A percentile compares a stretch with the other conserved stretches of the same genome.
phyloP scores from a whole-genome alignment of 75 land plant genomes.

The Isoetes taiwanensis region DNA sequence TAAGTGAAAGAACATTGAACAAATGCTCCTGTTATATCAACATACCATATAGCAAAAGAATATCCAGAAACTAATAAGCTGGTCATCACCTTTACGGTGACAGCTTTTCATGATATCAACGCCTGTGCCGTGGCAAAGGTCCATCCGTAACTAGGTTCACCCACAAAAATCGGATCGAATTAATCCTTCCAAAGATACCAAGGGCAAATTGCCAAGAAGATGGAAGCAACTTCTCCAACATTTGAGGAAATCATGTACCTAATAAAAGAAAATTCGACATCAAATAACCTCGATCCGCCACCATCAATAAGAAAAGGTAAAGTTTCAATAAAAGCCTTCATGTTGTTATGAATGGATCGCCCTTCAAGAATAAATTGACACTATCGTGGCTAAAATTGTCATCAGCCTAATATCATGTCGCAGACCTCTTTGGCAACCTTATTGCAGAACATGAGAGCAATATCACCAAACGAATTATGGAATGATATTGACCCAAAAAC shows the following conservation, averaged over 20 bases:
- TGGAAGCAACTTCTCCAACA: constrained; percentile 1
- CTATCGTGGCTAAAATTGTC: constrained; percentile 27
- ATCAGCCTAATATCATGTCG: constrained; percentile 28
- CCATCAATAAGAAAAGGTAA: constrained; percentile 24
- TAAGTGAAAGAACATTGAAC: no score
- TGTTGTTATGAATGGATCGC: constrained; percentile 28
- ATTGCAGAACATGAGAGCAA: no score
- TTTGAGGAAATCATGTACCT: constrained; percentile 7
- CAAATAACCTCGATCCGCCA: no score
- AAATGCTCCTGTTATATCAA: no score
- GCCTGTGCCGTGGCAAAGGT: not conserved
- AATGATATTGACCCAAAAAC: no score
- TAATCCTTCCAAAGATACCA: not conserved
- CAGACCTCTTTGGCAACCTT: constrained; percentile 32
- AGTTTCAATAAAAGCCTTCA: constrained; percentile 35
- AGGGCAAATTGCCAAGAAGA: not conserved
- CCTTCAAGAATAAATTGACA: constrained; percentile 19
- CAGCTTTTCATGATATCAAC: not conserved
- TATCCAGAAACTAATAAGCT: no score
- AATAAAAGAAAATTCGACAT: not conserved
- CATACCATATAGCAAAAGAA: no score
- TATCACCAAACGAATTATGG: no score
- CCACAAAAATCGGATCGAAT: not conserved
- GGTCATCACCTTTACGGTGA: no score
- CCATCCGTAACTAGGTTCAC: constrained; percentile 3